A percentile compares a stretch with the other conserved stretches of the same genome.
Evolutionary conservation across 345 rosid genomes (phyloP).

Genomic region (Eucalyptus victrix): DNA sequence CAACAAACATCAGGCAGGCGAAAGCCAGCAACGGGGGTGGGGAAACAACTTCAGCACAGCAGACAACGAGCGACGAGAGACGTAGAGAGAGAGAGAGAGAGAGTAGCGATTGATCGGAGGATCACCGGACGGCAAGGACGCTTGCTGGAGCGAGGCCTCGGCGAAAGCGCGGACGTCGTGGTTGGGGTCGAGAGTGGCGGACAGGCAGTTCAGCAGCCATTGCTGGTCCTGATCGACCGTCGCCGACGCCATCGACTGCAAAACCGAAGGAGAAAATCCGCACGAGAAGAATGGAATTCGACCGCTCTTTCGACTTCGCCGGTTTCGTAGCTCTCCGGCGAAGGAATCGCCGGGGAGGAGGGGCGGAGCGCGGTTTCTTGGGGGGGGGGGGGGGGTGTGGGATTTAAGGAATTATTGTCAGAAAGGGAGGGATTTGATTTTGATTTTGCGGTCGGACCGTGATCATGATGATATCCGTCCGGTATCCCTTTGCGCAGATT

Average conservation of each 20-base stretch:
- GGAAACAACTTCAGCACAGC: neutral
- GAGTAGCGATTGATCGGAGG: neutral
- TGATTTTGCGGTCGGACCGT: too few relatives aligned
- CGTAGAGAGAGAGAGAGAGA: neutral
- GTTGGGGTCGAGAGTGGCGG: constrained; percentile 80
- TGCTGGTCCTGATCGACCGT: constrained; percentile 69
- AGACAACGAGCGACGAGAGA: neutral
- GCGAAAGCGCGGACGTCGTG: constrained; percentile 76
- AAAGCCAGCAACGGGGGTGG: neutral
- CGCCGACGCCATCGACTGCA: neutral
- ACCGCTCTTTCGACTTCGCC: neutral
- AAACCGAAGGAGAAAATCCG: neutral
- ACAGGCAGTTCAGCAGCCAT: constrained; percentile 79
- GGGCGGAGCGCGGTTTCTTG: too few relatives aligned
- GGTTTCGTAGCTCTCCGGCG: neutral
- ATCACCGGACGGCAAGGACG: constrained; percentile 82
- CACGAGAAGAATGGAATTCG: neutral
- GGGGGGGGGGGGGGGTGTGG: too few relatives aligned
- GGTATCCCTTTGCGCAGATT: too few relatives aligned
- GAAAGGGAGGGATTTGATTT: too few relatives aligned
- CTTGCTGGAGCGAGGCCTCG: constrained; percentile 70
- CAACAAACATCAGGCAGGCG: neutral
- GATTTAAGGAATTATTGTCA: too few relatives aligned
- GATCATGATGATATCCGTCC: too few relatives aligned
- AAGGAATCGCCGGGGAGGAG: too few relatives aligned